Evolutionary conservation across 176 grass and related monocot genomes (phyloP).

Genomic region (Juncus effusus): DNA sequence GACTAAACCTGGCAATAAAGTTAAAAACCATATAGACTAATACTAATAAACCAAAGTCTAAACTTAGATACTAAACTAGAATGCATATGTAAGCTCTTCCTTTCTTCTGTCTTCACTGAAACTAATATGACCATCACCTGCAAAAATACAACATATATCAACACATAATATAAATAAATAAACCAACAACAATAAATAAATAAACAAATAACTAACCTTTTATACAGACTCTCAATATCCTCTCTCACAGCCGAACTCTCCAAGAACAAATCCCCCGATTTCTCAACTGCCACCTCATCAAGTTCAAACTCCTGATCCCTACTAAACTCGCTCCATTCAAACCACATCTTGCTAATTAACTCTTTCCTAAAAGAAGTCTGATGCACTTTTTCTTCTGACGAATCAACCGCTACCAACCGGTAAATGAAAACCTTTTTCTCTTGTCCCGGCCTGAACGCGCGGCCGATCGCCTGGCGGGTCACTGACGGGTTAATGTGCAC

Average conservation of each 20-base stretch:
- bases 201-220: conserved; percentile 42
- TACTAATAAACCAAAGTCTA: too few species aligned
- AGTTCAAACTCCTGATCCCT: conserved; percentile 55
- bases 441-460: conserved; percentile 80
- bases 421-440: conserved; percentile 80
- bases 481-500: conserved; percentile 94
- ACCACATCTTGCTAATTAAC: conserved; percentile 85
- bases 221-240: conserved; percentile 76
- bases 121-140: conserved; percentile 15
- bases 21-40: too few species aligned
- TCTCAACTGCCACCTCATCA: conserved; percentile 45
- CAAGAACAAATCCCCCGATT: conserved; percentile 58
- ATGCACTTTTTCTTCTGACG: conserved; percentile 57
- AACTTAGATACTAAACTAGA: too few species aligned
- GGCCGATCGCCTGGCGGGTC: conserved; percentile 91
- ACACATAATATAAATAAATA: too few species aligned
- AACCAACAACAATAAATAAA: background rate
- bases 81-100: too few species aligned
- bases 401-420: conserved; percentile 73
- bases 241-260: conserved; percentile 45
- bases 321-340: conserved; percentile 83
- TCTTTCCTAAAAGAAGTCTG: conserved; percentile 72
- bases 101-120: conserved; percentile 14
- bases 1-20: too few species aligned
- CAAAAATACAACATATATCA: background rate